Percentiles rank a stretch among this genome's conserved stretches.
phyloP scores from a whole-genome alignment of 192 early-diverging fungal genomes.

The Borealophlyctis nickersoniae region DNA sequence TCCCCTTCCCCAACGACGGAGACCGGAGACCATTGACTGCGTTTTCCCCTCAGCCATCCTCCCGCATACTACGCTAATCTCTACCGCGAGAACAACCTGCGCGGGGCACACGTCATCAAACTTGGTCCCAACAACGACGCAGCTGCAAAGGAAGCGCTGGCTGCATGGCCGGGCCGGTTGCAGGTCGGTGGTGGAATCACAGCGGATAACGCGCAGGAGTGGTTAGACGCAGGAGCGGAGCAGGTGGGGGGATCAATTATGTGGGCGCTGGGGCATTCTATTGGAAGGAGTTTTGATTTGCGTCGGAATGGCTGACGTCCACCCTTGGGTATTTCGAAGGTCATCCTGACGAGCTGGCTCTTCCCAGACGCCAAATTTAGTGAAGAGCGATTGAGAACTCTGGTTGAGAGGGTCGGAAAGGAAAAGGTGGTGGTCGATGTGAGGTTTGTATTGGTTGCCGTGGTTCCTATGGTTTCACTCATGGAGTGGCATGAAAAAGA shows the following conservation, averaged over 20 bases:
- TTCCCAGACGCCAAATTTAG: constrained; percentile 80
- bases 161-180: constrained; percentile 79
- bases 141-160: constrained; percentile 79
- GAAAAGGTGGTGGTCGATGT: constrained; percentile 78
- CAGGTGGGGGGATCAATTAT: constrained; percentile 53
- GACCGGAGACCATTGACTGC: neutral
- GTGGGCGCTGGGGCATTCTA: constrained; percentile 1
- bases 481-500: neutral
- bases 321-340: constrained; percentile 31
- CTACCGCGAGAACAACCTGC: constrained; percentile 68
- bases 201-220: constrained; percentile 77
- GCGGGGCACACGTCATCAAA: constrained; percentile 93
- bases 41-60: constrained; percentile 49
- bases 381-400: constrained; percentile 55
- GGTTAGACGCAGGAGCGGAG: constrained; percentile 81
- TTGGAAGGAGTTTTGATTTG: neutral
- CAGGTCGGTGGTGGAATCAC: constrained; percentile 96
- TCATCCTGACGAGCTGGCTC: constrained; percentile 95
- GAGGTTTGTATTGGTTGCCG: constrained; percentile 41
- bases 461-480: neutral
- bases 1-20: neutral
- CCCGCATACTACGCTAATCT: constrained; percentile 79
- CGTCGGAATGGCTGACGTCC: neutral
- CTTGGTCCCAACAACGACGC: constrained; percentile 83
- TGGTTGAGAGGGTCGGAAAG: constrained; percentile 56